Base-by-base conservation (phyloP, 306 rosid species). In the Lagenaria siceraria region DNA sequence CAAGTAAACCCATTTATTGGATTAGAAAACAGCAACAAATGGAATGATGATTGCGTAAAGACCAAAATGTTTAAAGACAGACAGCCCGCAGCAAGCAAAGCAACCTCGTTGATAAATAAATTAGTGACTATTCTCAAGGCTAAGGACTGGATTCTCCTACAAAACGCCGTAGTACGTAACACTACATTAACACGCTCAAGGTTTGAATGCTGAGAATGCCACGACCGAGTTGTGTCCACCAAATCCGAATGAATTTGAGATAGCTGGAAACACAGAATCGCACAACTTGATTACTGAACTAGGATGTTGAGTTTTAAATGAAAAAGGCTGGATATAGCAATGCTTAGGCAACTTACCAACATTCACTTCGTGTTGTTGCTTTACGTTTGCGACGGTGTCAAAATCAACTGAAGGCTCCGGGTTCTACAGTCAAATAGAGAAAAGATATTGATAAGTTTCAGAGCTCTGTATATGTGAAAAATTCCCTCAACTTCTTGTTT, bases 221-320 rank as follows among this genome's bases (percentile, higher is more conserved):
- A 90, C 99, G 1, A 92, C 99, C 15, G 99, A 96, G 83, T 96
- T 96, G 82, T 96, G 99, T 80, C 99, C 98, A 40, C 99, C 98
- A 51, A 96, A 92, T 82, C 98, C 99, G 22, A 96, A 96, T 40
- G 99, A 96, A 85, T 90, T 96, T 49, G 99, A 92, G 78, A 96
- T 92, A 52, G 89, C 98, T 96, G 92, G n/a, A 78, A 81, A 49
- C 51, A 31, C 14, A 53, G 7, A 74, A n/a, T 74, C 40, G 25
- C 19, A 24, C 5, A 49, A 10, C 58, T 73, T 73, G 36, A 25
- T 78, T 54, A 82, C 53, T 46, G 51, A 74, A 74, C 73, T 56
- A 51, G 58, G 49, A 77, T 38, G 12, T 25, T 61, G 31, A 74
- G 36, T 29, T 33, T 22, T 24, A 19, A n/a, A 19, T 53, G 24